phyloP scores from a whole-genome alignment of 1,139 yeast genomes.

The Nakaseomyces delphensis region DNA sequence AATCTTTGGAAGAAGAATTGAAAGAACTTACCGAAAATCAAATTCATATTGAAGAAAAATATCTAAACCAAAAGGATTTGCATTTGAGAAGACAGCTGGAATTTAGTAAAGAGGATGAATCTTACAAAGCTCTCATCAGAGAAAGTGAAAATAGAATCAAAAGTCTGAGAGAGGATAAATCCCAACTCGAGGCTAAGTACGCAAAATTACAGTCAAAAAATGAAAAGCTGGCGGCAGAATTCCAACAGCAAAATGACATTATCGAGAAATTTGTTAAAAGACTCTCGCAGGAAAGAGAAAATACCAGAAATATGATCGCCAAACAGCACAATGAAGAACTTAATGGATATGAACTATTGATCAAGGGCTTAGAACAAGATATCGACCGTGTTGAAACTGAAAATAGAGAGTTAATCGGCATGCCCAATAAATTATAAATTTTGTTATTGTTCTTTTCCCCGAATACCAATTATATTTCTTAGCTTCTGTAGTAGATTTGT shows the following conservation, averaged over 20 bases:
- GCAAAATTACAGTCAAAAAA: constrained; percentile 33
- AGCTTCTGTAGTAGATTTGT: too few species aligned
- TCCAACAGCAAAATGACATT: constrained; percentile 27
- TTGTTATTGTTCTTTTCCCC: neutral
- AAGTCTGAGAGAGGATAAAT: constrained; percentile 31
- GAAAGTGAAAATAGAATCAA: constrained; percentile 13
- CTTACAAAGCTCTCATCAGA: constrained; percentile 25
- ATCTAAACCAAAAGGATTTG: constrained; percentile 35
- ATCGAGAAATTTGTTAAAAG: constrained; percentile 28
- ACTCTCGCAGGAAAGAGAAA: constrained; percentile 22
- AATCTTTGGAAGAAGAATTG: constrained; percentile 34
- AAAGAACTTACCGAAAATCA: constrained; percentile 31
- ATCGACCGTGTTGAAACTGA: constrained; percentile 24
- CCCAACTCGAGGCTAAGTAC: constrained; percentile 31
- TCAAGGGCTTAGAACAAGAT: constrained; percentile 31
- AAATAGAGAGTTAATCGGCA: neutral
- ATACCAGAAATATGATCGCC: constrained; percentile 28
- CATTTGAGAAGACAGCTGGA: constrained; percentile 33
- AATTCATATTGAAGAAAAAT: constrained; percentile 35
- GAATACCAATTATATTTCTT: too few species aligned
- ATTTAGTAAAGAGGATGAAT: constrained; percentile 32
- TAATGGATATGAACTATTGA: constrained; percentile 26
- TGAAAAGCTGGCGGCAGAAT: constrained; percentile 30
- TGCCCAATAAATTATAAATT: neutral
- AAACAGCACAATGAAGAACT: constrained; percentile 22